A percentile compares a stretch with the other conserved stretches of the same genome.
Conservation (phyloP, 106 monocot species). For the Gastrodia elata region DNA sequence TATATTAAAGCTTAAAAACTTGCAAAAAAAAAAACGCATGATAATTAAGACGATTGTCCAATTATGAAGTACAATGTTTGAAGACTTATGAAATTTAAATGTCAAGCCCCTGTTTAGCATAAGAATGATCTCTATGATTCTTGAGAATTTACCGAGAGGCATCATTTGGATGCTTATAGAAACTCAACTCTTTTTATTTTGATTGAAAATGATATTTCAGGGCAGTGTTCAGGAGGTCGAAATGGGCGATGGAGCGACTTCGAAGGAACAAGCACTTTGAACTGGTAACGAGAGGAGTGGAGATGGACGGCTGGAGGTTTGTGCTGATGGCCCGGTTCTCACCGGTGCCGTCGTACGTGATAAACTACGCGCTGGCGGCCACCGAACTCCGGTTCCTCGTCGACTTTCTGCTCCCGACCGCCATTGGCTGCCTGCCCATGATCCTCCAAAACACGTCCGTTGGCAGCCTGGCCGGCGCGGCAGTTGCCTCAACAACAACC, state of each 20-base stretch:
- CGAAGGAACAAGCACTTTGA: conserved; percentile 66
- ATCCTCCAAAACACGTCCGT: conserved; percentile 93
- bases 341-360: conserved; percentile 81
- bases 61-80: no score
- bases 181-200: no score
- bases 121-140: no score
- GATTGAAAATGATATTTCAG: no score
- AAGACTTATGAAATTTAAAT: no score
- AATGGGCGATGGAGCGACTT: conserved; percentile 65
- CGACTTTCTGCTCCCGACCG: conserved; percentile 90
- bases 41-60: no score
- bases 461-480: conserved; percentile 85
- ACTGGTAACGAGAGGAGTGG: conserved; percentile 60
- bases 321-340: conserved; percentile 92
- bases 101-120: no score
- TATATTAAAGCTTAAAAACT: no score
- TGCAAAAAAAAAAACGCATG: no score
- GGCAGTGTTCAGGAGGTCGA: conserved; percentile 61
- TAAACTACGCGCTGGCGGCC: conserved; percentile 85
- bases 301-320: conserved; percentile 90
- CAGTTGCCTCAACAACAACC: conserved; percentile 49
- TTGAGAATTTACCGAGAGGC: no score
- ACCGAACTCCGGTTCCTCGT: conserved; percentile 67
- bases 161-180: no score
- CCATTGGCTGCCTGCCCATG: conserved; percentile 83